Conservation (phyloP, 179 eudicot genomes). For the Patellifolia procumbens region DNA sequence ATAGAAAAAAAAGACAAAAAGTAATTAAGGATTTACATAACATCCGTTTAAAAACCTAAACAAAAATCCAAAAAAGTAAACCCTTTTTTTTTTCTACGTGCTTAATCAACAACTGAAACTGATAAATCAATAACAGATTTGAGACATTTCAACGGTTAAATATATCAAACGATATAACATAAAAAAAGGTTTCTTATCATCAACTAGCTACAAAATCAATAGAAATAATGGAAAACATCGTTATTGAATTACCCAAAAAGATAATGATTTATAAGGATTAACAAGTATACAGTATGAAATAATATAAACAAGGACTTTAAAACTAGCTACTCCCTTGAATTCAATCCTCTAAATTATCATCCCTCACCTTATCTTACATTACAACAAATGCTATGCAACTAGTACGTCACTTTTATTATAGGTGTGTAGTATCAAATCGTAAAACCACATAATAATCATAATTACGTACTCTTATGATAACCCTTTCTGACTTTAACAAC, state of each 20-base stretch:
- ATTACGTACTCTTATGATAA: slow-evolving; percentile 32
- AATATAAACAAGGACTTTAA: background rate
- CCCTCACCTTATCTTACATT: slow-evolving; percentile 22
- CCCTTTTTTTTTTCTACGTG: too few relatives aligned
- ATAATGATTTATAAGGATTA: background rate
- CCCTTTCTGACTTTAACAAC: slow-evolving; percentile 35
- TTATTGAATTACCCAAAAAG: slow-evolving; percentile 14
- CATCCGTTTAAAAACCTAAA: too few relatives aligned
- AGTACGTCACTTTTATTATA: slow-evolving; percentile 31
- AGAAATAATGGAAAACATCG: slow-evolving; percentile 20
- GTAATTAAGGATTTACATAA: too few relatives aligned
- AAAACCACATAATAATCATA: slow-evolving; percentile 28
- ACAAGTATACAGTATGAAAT: background rate
- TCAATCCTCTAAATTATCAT: background rate
- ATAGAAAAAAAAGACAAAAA: too few relatives aligned
- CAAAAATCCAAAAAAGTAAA: too few relatives aligned
- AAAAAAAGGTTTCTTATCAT: slow-evolving; percentile 12
- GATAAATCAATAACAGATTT: too few relatives aligned
- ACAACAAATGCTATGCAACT: slow-evolving; percentile 13
- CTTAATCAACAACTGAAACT: too few relatives aligned
- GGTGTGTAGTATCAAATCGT: slow-evolving; percentile 17
- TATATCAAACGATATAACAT: slow-evolving; percentile 14
- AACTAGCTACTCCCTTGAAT: background rate
- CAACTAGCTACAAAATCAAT: background rate
- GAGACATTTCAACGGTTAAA: background rate